Conservation (phyloP, 495 filamentous ascomycete species). For the Pseudotulostoma volvatum region DNA sequence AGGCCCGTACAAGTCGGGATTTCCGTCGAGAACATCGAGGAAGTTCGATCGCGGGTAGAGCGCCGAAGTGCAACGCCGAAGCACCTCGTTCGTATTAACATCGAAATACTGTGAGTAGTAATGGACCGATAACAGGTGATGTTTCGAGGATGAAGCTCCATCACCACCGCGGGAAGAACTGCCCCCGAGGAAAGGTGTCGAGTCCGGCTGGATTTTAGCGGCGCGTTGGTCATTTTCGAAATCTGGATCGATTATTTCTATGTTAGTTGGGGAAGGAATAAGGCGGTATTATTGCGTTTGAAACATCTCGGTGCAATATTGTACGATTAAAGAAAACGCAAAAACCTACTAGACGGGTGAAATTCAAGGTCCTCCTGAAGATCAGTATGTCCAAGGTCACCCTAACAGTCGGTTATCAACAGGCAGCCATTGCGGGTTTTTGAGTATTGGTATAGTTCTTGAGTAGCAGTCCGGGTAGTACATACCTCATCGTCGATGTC, state of each 20-base stretch:
- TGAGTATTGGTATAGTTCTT: neutral
- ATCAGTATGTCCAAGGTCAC: slow-evolving; percentile 94
- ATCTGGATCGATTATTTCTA: slow-evolving; percentile 22
- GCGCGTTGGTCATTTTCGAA: slow-evolving; percentile 37
- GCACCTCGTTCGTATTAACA: slow-evolving; percentile 78
- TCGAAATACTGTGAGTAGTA: slow-evolving; percentile 99
- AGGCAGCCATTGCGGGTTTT: too few species aligned
- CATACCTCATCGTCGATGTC: slow-evolving; percentile 83
- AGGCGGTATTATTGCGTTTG: too few species aligned
- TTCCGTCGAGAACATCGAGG: slow-evolving; percentile 90
- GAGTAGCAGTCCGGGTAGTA: neutral
- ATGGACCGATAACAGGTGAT: slow-evolving; percentile 75
- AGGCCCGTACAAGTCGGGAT: slow-evolving; percentile 87
- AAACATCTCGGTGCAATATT: too few species aligned
- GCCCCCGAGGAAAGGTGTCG: slow-evolving; percentile 47
- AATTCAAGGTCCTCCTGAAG: slow-evolving; percentile 98
- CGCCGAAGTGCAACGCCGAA: slow-evolving; percentile 66
- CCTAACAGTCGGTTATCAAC: slow-evolving; percentile 32
- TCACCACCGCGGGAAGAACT: slow-evolving; percentile 30
- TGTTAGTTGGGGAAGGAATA: too few species aligned
- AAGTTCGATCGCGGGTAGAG: slow-evolving; percentile 86
- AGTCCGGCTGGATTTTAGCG: slow-evolving; percentile 40
- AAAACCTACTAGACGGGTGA: slow-evolving; percentile 65
- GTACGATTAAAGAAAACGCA: too few species aligned
- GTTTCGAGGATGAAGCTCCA: slow-evolving; percentile 46